Conservation (phyloP, 805 yeast species). For the Tetrapisispora fleetii region DNA sequence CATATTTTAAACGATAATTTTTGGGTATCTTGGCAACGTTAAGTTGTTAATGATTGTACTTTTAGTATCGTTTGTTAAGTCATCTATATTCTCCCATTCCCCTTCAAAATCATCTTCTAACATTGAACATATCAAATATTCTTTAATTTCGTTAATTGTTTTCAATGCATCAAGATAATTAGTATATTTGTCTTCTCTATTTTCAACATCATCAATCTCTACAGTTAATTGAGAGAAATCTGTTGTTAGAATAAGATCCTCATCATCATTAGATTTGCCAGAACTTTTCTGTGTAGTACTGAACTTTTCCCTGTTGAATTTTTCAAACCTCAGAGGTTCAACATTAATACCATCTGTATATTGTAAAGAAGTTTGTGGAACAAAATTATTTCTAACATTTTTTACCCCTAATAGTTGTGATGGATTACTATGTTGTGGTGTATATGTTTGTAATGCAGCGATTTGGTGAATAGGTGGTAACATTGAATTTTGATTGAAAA, state of each 20-base stretch:
- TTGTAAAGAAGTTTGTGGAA: neutral
- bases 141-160: slow-evolving; percentile 19
- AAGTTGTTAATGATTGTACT: neutral
- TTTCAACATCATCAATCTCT: slow-evolving; percentile 5
- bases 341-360: neutral
- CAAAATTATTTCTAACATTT: neutral
- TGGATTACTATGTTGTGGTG: neutral
- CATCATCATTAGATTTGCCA: slow-evolving; percentile 3
- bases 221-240: neutral
- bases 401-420: neutral
- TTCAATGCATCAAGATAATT: slow-evolving; percentile 10
- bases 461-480: slow-evolving; percentile 1
- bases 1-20: slow-evolving; percentile 4
- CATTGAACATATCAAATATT: slow-evolving; percentile 22
- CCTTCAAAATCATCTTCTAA: slow-evolving; percentile 20
- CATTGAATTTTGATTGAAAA: slow-evolving; percentile 2
- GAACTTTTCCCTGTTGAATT: slow-evolving; percentile 5
- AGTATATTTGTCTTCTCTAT: slow-evolving; percentile 3
- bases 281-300: slow-evolving; percentile 17
- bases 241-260: neutral
- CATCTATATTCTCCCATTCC: slow-evolving; percentile 4
- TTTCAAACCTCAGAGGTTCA: neutral
- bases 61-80: neutral
- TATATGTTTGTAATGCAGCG: neutral
- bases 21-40: slow-evolving; percentile 8